These are phyloP conservation scores for Trichocladium uniseriatum DNA, from an alignment of 495 filamentous ascomycete genomes.

Conservation along the genomic window DNA sequence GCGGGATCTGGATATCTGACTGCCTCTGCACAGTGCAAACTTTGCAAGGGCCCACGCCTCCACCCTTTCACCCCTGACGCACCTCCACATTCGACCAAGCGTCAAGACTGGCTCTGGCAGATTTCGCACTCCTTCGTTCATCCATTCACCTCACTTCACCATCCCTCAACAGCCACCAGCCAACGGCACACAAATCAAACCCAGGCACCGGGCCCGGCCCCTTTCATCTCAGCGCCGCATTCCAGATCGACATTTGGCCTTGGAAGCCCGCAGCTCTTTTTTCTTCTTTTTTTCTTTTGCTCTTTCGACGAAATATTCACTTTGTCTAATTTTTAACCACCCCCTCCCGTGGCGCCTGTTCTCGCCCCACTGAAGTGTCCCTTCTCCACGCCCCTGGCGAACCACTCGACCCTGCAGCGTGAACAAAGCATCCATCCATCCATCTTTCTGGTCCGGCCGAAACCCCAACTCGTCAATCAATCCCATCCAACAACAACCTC, in stretches of 20 bases:
- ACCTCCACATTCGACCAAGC: slow-evolving; percentile 11
- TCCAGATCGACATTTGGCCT: background rate
- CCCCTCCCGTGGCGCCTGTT: slow-evolving; percentile 16
- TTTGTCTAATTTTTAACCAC: background rate
- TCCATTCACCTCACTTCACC: slow-evolving; percentile 1
- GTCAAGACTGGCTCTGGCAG: slow-evolving; percentile 11
- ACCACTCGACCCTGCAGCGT: background rate
- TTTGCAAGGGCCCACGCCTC: slow-evolving; percentile 16
- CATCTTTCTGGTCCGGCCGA: background rate
- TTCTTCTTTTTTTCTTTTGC: background rate
- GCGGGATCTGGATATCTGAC: too few relatives aligned
- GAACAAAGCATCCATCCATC: background rate
- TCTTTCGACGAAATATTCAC: too few relatives aligned
- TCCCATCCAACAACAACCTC: background rate
- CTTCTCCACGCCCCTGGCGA: slow-evolving; percentile 2
- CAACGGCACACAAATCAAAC: background rate
- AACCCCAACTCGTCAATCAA: background rate
- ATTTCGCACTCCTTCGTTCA: slow-evolving; percentile 4
- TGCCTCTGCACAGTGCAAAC: slow-evolving; percentile 8
- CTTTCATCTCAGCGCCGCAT: slow-evolving; percentile 5
- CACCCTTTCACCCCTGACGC: background rate
- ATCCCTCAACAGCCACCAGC: background rate
- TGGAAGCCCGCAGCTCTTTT: too few relatives aligned
- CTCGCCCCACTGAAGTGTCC: slow-evolving; percentile 1
- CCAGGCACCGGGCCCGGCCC: slow-evolving; percentile 2